A percentile compares a stretch with the other conserved stretches of the same genome.
Conservation (phyloP, 768 basidiomycete species). For the Gyrodon lividus region DNA sequence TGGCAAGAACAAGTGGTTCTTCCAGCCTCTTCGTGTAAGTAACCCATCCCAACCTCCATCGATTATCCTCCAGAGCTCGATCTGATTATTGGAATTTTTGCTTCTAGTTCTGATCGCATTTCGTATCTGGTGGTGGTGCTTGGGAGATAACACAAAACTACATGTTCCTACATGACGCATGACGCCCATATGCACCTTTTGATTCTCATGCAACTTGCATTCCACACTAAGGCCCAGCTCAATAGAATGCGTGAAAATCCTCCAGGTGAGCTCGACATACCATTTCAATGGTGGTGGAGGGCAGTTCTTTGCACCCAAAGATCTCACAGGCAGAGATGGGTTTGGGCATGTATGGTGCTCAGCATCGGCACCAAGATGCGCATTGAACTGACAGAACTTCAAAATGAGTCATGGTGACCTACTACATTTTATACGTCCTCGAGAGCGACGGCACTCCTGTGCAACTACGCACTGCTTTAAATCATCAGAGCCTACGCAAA, state of each 20-base stretch:
- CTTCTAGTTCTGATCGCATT: conserved; percentile 36
- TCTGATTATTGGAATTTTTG: conserved; percentile 4
- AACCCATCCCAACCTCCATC: not conserved
- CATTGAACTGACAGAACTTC: too few relatives aligned
- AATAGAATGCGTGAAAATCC: not conserved
- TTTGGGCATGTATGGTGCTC: too few relatives aligned
- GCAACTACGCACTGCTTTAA: too few relatives aligned
- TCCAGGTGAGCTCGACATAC: not conserved
- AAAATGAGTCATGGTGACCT: too few relatives aligned
- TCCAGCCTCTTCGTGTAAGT: conserved; percentile 78
- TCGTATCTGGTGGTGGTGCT: conserved; percentile 11
- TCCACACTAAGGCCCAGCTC: not conserved
- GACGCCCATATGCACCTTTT: conserved; percentile 19
- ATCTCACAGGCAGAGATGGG: too few relatives aligned
- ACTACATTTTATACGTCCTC: too few relatives aligned
- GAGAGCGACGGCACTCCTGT: too few relatives aligned
- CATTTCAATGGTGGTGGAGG: not conserved
- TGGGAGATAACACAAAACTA: conserved; percentile 32
- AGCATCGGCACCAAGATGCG: too few relatives aligned
- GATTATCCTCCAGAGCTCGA: too few relatives aligned
- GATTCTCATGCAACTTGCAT: not conserved
- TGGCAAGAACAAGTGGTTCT: conserved; percentile 99
- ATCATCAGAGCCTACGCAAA: too few relatives aligned
- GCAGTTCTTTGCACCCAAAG: too few relatives aligned
- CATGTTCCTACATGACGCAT: conserved; percentile 34